These are phyloP conservation scores for Pichia norvegensis DNA, from an alignment of 1,139 yeast genomes.

Conservation along the genomic window DNA sequence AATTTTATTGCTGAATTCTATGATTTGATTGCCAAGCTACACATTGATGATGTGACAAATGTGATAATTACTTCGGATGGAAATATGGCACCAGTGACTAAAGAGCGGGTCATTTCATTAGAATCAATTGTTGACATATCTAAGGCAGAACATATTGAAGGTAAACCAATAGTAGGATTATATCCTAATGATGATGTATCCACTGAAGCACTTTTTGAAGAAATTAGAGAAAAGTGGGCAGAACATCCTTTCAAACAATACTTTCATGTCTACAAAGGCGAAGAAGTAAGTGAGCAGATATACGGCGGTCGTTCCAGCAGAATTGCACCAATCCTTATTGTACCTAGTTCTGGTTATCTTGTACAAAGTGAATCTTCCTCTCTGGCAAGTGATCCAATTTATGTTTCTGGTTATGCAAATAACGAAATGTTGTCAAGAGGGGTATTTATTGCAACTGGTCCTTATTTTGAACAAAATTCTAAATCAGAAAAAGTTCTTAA, in stretches of 20 bases:
- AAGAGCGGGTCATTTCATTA: constrained; percentile 52
- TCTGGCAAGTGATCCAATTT: constrained; percentile 37
- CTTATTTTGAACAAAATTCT: constrained; percentile 40
- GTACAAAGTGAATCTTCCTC: constrained; percentile 52
- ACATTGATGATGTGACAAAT: constrained; percentile 59
- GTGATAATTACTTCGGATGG: constrained; percentile 79
- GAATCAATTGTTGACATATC: constrained; percentile 57
- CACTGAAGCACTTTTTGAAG: constrained; percentile 34
- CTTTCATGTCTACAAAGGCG: constrained; percentile 44
- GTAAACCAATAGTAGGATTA: constrained; percentile 86
- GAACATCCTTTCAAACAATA: constrained; percentile 29
- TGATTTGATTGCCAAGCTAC: constrained; percentile 43
- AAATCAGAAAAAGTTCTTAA: constrained; percentile 31
- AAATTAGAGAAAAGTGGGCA: constrained; percentile 27
- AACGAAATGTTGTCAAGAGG: constrained; percentile 77
- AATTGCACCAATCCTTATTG: constrained; percentile 77
- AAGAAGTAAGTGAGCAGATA: constrained; percentile 58
- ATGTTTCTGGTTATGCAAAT: constrained; percentile 67
- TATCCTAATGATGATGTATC: constrained; percentile 42
- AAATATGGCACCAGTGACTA: constrained; percentile 87
- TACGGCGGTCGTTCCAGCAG: constrained; percentile 51
- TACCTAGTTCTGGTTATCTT: constrained; percentile 77
- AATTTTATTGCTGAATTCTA: constrained; percentile 45
- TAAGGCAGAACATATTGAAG: constrained; percentile 58
- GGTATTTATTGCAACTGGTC: constrained; percentile 72